phyloP scores from a whole-genome alignment of 345 rosid genomes.

The Reutealis trisperma region DNA sequence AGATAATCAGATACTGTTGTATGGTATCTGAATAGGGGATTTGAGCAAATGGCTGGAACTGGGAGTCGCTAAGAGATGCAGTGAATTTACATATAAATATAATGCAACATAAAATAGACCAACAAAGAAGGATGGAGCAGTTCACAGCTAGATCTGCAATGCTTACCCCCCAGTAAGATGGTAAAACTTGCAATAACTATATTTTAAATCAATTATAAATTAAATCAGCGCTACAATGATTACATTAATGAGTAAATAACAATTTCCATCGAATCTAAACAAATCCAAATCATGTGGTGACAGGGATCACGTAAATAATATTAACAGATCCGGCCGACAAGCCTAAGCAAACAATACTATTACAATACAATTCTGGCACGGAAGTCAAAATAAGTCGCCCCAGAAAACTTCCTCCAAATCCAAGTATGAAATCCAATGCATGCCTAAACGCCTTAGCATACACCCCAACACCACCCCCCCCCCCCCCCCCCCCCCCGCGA shows the following conservation, averaged over 20 bases:
- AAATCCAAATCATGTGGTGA: constrained; percentile 14
- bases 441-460: background rate
- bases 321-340: constrained; percentile 25
- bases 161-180: background rate
- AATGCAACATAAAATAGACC: background rate
- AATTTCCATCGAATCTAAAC: constrained; percentile 15
- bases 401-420: constrained; percentile 3
- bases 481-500: no score
- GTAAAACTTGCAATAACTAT: background rate
- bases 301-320: constrained; percentile 23
- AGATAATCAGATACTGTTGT: no score
- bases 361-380: background rate
- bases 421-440: constrained; percentile 7
- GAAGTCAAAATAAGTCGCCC: background rate
- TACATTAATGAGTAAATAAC: constrained; percentile 32
- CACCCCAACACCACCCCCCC: no score
- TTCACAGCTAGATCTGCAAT: background rate
- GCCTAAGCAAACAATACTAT: constrained; percentile 15
- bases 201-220: background rate
- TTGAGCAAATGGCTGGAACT: background rate
- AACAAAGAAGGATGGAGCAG: background rate
- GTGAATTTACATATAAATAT: background rate
- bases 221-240: background rate
- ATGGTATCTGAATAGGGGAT: background rate
- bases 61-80: background rate